Base-by-base conservation (phyloP, 352 stramenopile species). In the Phytophthora hibernalis region DNA sequence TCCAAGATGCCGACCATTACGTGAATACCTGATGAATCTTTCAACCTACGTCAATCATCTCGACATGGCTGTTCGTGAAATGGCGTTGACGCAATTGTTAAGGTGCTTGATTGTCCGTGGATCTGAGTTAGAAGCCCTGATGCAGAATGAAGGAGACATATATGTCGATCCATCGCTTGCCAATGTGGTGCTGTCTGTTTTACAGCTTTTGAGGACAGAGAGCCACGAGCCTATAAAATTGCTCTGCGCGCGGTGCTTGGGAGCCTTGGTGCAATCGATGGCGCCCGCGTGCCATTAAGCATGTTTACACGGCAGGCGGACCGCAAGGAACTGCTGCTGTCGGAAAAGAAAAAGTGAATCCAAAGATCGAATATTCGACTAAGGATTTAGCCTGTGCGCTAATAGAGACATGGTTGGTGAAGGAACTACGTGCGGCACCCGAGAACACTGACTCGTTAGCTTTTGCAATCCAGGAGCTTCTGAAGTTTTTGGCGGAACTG, bases 401-500 rank as follows among this genome's bases (percentile, higher is more conserved):
- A 31, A 95, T 96, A 15, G 87, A 96, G 59, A 82, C 59, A 24
- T 90, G 80, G 79, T 54, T 96, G 5, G 87, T 95, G 12, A 93
- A 93, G 30, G 89, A 95, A 61, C 61, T 96, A 21, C 80, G 87
- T 26, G 87, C 85, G n/a, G 89, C 89, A 24, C 89, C 89, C 9
- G 85, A 95, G 42, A 95, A 90, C 52, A 94, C 85, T 1, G 89
- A 96, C 48, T 78, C 77, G 1, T 69, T 96, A 49, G 89, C 71
- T 11, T 92, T 94, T 58, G 88, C 89, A 8, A 96, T 96, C 48
- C 89, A 96, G 70, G 87, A 96, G 47, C 66, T 96, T 37, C 61
- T 96, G 24, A 92, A 88, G 37, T 93, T 95, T 69, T 50, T 96
- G 9, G 83, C 85, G 0, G 79, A 94, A 49, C 45, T 95, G 21